Base-by-base conservation (phyloP, 306 rosid species). In the Pueraria montana region DNA sequence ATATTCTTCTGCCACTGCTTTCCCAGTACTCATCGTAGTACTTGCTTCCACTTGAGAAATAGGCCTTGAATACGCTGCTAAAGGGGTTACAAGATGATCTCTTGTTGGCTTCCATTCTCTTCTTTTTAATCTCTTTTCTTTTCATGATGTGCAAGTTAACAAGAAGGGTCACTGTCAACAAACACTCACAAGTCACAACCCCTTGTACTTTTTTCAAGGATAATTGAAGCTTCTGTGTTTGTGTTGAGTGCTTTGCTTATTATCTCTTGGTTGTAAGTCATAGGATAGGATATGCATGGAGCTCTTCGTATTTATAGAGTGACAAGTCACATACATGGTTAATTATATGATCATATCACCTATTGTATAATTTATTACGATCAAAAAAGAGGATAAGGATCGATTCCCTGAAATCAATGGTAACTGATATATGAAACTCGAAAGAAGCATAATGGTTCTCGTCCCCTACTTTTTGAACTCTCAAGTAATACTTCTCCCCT, bases 1-100 rank as follows among this genome's bases (percentile, higher is more conserved):
- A 91, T 62, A 89, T 78, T 76, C 93, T 85, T 74, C 86, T 83
- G 9, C 62, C 89, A 48, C 89, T 87, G 1, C 83, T 91, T 21
- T 93, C 97, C 56, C 85, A 82, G 32, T 86, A 38, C 27, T 36
- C 72, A 3, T 72, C 59, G n/a, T n/a, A n/a, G 13, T 89, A 72
- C 2, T 71, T 32, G 23, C 84, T 66, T 4, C 88, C 83, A 20
- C 92, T 18, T 0, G 91, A 86, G 50, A 91, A 93, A 56, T 91
- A 92, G 0, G 85, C 81, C 80, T 80, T 87, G 85, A 90, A 90
- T 1, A 90, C 50, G 69, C 78, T 56, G 84, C 88, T 84, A 16
- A 88, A 36, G 1, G 91, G 88, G 30, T 66, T 82, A 38, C 85
- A 81, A 46, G 86, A 74, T 20, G 87, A 83, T 62, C 87, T 90